Evolutionary conservation across 106 monocot species (phyloP).

Genomic region (Chionographis japonica): DNA sequence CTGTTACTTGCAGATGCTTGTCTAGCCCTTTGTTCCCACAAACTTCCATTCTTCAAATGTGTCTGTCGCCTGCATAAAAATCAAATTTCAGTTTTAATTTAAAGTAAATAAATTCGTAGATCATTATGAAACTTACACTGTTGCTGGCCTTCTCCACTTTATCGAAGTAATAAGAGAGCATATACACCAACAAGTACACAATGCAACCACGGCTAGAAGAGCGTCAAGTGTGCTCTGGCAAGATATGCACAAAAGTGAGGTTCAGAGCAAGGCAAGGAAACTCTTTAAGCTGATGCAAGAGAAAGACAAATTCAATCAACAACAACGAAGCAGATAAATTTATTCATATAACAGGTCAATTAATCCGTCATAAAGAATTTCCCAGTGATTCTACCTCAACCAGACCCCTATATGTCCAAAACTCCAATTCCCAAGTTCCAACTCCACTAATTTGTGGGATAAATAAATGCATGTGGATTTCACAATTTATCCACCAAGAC

Average conservation of each 20-base stretch:
- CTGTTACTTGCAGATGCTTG: slow-evolving; percentile 30
- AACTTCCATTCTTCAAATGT: slow-evolving; percentile 16
- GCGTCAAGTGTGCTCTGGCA: slow-evolving; percentile 76
- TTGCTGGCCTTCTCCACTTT: slow-evolving; percentile 7
- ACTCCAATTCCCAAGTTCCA: too few species aligned
- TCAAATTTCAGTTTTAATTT: background rate
- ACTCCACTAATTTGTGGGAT: too few species aligned
- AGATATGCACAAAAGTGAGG: slow-evolving; percentile 1
- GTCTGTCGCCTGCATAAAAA: slow-evolving; percentile 24
- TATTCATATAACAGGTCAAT: too few species aligned
- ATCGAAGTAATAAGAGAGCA: slow-evolving; percentile 29
- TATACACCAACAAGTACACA: slow-evolving; percentile 30
- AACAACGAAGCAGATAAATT: too few species aligned
- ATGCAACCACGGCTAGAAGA: slow-evolving; percentile 40
- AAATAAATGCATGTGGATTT: too few species aligned
- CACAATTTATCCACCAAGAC: too few species aligned
- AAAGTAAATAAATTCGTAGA: background rate
- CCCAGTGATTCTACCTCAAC: too few species aligned
- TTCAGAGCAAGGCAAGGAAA: background rate
- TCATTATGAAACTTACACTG: slow-evolving; percentile 10
- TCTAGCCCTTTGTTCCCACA: slow-evolving; percentile 36
- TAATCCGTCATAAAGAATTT: too few species aligned
- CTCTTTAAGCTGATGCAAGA: background rate
- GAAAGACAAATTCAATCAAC: too few species aligned
- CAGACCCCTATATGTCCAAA: too few species aligned